Evolutionary conservation across 768 basidiomycete genomes (phyloP).

Genomic region (Suillus brevipes): DNA sequence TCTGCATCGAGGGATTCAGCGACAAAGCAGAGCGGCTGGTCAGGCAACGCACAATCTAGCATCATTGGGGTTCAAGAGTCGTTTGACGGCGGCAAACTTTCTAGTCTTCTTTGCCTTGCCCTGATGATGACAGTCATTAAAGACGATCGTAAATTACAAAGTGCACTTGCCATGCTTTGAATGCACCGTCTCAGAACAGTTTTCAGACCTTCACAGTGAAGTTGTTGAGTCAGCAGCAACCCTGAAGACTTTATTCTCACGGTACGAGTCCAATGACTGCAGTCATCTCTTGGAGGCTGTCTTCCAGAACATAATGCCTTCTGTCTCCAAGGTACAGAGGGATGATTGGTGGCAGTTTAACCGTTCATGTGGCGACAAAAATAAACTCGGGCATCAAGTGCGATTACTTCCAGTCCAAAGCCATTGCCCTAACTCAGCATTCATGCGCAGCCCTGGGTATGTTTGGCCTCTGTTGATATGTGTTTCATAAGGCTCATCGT

Average conservation of each 20-base stretch:
- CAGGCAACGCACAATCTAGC: slow-evolving; percentile 73
- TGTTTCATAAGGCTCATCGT: background rate
- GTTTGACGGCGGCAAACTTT: slow-evolving; percentile 93
- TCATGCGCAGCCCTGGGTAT: background rate
- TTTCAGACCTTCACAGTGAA: background rate
- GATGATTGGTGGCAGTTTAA: background rate
- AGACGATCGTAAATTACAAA: background rate
- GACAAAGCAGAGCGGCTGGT: background rate
- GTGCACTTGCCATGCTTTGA: slow-evolving; percentile 21
- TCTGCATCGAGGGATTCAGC: slow-evolving; percentile 42
- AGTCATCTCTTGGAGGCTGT: background rate
- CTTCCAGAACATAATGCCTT: background rate
- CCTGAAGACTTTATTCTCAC: background rate
- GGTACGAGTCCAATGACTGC: background rate
- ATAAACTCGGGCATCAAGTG: background rate
- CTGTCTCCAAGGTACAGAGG: background rate
- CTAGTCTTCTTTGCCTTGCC: slow-evolving; percentile 91
- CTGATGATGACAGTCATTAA: slow-evolving; percentile 38
- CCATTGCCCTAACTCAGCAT: too few relatives aligned
- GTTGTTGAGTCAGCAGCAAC: background rate
- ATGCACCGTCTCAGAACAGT: background rate
- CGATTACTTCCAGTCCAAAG: too few relatives aligned
- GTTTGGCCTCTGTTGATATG: background rate
- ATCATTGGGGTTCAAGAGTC: slow-evolving; percentile 91
- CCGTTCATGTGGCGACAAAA: background rate